A percentile compares a stretch with the other conserved stretches of the same genome.
phyloP scores from a whole-genome alignment of 106 monocot species.

The Acanthochlamys bracteata region DNA sequence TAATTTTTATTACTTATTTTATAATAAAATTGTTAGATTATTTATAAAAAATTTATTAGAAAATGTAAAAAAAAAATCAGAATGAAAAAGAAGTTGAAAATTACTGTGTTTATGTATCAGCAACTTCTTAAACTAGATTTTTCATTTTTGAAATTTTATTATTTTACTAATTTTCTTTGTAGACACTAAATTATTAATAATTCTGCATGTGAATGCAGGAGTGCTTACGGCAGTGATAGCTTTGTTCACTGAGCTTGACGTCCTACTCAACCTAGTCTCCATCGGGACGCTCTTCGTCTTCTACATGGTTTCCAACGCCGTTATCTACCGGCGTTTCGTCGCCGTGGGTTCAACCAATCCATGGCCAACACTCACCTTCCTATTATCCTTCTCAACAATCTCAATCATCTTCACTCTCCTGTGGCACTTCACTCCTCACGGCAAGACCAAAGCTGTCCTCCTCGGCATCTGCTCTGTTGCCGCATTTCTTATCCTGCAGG shows the following conservation, averaged over 20 bases:
- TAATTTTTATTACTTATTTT: no score
- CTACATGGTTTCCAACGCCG: constrained; percentile 96
- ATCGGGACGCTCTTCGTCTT: constrained; percentile 97
- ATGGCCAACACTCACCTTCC: constrained; percentile 52
- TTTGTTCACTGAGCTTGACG: constrained; percentile 68
- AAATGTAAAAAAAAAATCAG: no score
- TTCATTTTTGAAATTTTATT: no score
- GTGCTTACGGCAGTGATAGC: constrained; percentile 62
- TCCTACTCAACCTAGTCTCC: constrained; percentile 77
- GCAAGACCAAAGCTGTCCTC: constrained; percentile 19
- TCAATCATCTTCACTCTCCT: constrained; percentile 53
- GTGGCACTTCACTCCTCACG: constrained; percentile 41
- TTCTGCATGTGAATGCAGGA: no score
- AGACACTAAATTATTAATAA: no score
- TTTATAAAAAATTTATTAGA: no score
- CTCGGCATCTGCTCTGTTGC: constrained; percentile 22
- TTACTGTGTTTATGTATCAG: no score
- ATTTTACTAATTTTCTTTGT: no score
- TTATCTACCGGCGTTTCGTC: constrained; percentile 73
- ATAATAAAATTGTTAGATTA: no score
- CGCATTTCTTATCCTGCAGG: constrained; percentile 21
- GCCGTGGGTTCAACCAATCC: constrained; percentile 25
- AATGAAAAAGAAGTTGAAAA: no score
- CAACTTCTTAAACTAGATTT: no score
- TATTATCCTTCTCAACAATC: constrained; percentile 38